Conservation (phyloP, 441 rosid genomes). For the Gossypium gossypioides region DNA sequence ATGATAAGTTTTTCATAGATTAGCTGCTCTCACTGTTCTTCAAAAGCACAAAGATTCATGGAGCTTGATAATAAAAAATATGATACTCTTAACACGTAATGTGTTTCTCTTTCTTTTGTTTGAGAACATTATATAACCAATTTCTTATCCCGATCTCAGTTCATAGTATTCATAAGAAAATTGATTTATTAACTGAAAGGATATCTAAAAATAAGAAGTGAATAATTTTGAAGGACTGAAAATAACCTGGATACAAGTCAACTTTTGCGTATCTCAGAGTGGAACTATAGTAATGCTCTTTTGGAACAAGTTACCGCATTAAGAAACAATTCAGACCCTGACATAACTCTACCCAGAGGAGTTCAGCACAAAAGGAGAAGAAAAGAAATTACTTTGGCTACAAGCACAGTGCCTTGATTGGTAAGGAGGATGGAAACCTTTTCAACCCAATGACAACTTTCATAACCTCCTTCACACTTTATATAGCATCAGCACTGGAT, state of each 20-base stretch:
- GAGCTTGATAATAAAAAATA: background rate
- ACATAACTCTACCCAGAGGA: conserved; percentile 4
- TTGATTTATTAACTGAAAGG: background rate
- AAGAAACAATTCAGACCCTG: conserved; percentile 1
- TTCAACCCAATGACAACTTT: conserved; percentile 1
- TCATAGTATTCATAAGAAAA: background rate
- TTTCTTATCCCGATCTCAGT: background rate
- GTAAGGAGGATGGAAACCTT: background rate
- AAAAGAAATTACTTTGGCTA: background rate
- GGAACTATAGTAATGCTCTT: conserved; percentile 6
- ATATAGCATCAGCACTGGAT: background rate
- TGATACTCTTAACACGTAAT: background rate
- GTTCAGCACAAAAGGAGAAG: background rate
- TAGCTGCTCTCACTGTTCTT: background rate
- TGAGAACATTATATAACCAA: background rate
- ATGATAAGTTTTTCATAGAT: background rate
- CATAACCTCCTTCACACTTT: background rate
- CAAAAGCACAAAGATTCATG: background rate
- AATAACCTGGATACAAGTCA: background rate
- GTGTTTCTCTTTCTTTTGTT: background rate
- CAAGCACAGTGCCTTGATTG: background rate
- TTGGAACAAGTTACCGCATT: conserved; percentile 7
- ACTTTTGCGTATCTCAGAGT: background rate
- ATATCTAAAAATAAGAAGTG: background rate
- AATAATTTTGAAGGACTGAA: background rate